Conservation (phyloP, 768 basidiomycete species). For the Lactarius hatsudake region DNA sequence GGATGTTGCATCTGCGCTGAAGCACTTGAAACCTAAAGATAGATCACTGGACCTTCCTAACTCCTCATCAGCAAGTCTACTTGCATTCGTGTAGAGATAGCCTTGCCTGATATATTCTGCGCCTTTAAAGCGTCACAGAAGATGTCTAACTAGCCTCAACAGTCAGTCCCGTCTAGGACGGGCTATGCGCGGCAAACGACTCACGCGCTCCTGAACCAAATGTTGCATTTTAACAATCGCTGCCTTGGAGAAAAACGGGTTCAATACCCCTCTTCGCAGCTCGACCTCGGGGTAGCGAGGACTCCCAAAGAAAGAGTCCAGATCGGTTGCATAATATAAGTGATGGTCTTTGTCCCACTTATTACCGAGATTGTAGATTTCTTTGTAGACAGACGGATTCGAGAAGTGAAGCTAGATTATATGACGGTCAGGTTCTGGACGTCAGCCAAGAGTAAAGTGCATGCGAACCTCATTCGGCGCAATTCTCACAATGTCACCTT, state of each 20-base stretch:
- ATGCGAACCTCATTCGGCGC: conserved; percentile 1
- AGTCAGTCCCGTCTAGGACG: not conserved
- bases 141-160: not conserved
- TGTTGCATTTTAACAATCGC: conserved; percentile 5
- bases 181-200: not conserved
- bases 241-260: conserved; percentile 1
- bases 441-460: not conserved
- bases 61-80: not conserved
- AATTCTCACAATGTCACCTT: conserved; percentile 5
- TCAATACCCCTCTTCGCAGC: not conserved
- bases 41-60: conserved; percentile 9
- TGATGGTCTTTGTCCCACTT: conserved; percentile 6
- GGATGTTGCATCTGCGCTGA: conserved; percentile 6
- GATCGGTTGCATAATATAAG: not conserved
- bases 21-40: conserved; percentile 3
- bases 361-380: conserved; percentile 5
- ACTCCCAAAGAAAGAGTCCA: conserved; percentile 5
- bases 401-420: conserved; percentile 1
- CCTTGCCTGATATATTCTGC: conserved; percentile 2
- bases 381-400: not conserved
- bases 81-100: not conserved
- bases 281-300: conserved; percentile 5
- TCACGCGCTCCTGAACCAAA: conserved; percentile 1
- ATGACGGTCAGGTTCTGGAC: not conserved
- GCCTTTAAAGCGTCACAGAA: not conserved